Evolutionary conservation across 768 basidiomycete genomes (phyloP), one percentile per base, ranked within the genome.

Genomic region (Tulasnella sp.): DNA sequence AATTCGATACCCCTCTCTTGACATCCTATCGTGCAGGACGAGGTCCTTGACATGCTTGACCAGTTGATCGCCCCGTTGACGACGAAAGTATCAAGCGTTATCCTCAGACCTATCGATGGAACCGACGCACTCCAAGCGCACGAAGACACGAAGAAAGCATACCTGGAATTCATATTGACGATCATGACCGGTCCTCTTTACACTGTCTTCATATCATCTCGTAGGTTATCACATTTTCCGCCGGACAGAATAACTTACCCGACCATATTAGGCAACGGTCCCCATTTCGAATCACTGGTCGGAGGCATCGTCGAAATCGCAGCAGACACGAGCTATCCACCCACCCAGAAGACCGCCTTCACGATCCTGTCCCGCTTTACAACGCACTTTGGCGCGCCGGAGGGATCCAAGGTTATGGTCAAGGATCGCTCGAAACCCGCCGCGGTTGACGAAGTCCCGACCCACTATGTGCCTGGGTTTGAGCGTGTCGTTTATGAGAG

Each of bases 401-500:
- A 71, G 37, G 62, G 71, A 2, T 68, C 74, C 19, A 72, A 73
- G 49, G 72, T 72, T 0, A 63, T 66, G 21, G 70, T 65, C 19
- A 60, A 63, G 62, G 53, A 55, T 17, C 58, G 57, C 25, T 58
- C 23, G n/a, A 42, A 31, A 21, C 39, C 37, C n/a, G 34, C 19
- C 19, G 57, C 29, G 64, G 60, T 39, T 64, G 57, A 58, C 62
- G 71, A 27, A 66, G 63, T 19, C 71, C 74, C 21, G 59, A 61
- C 6, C 6, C 64, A 67, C 25, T 64, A 65, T 9, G 69, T 98
- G 41, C 90, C 91, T 9, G 93, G 94, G 0, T 97, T 96, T 63
- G 92, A 97, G 63, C 77, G 80, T 12, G 93, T 93, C 67, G 78
- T 94, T 29, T 98, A 98, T 64, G 85, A 92, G 60, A 79, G 82